These are phyloP conservation scores for Aspergillus sp. DNA, from an alignment of 2,329 filamentous ascomycete species.

Conservation along the genomic window DNA sequence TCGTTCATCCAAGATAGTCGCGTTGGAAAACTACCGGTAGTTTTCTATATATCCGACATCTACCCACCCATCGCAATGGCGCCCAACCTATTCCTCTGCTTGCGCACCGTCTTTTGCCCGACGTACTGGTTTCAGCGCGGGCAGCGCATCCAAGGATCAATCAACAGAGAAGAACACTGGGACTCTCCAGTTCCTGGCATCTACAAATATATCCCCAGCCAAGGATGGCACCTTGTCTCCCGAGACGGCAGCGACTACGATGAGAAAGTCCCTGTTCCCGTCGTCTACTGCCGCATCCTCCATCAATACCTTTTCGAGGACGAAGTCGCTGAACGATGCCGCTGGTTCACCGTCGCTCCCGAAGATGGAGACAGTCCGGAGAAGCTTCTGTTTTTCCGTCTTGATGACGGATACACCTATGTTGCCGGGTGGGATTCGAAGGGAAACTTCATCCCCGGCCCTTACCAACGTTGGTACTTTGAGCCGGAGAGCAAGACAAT, in stretches of 20 bases:
- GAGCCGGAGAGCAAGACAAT: constrained; percentile 41
- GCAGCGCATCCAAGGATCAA: constrained; percentile 38
- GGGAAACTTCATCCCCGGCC: constrained; percentile 51
- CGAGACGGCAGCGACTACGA: constrained; percentile 36
- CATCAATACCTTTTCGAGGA: constrained; percentile 50
- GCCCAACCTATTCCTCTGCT: constrained; percentile 52
- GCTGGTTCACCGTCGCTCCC: constrained; percentile 40
- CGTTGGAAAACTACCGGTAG: background rate
- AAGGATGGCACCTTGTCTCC: constrained; percentile 51
- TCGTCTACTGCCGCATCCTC: constrained; percentile 51
- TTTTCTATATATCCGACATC: background rate
- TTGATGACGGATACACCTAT: constrained; percentile 51
- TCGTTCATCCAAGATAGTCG: constrained; percentile 5
- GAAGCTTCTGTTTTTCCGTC: constrained; percentile 48
- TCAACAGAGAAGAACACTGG: constrained; percentile 50
- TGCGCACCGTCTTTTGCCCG: constrained; percentile 50
- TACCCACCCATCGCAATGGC: constrained; percentile 39
- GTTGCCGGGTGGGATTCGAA: constrained; percentile 52
- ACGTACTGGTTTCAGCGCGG: constrained; percentile 50
- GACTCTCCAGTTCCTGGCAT: constrained; percentile 47
- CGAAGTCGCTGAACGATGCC: constrained; percentile 50
- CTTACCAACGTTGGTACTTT: constrained; percentile 51
- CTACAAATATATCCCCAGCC: constrained; percentile 52
- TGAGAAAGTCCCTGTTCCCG: constrained; percentile 34
- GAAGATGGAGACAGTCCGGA: constrained; percentile 38